A percentile compares a stretch with the other conserved stretches of the same genome.
Evolutionary conservation across 768 basidiomycete species (phyloP).

Genomic region (Postia placenta): DNA sequence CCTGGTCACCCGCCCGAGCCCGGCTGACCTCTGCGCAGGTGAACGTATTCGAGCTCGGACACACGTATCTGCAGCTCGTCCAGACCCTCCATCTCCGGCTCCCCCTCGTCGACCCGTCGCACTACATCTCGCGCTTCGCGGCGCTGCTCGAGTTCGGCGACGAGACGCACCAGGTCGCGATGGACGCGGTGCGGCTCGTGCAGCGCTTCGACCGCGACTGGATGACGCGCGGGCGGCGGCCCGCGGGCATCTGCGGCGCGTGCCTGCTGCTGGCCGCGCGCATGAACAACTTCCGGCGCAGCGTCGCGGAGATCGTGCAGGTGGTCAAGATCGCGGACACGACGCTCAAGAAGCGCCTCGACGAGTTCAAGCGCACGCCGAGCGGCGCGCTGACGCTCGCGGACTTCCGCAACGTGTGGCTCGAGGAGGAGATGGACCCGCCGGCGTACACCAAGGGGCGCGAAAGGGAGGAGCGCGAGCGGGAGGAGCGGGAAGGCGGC

Average conservation of each 20-base stretch:
- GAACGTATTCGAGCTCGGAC: slow-evolving; percentile 95
- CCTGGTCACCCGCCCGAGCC: not conserved
- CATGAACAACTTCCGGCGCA: slow-evolving; percentile 96
- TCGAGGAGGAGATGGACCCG: slow-evolving; percentile 89
- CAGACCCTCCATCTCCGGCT: slow-evolving; percentile 80
- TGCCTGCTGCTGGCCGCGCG: slow-evolving; percentile 91
- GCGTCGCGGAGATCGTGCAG: slow-evolving; percentile 93
- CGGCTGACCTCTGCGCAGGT: slow-evolving; percentile 44
- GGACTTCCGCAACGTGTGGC: slow-evolving; percentile 87
- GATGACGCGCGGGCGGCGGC: slow-evolving; percentile 93
- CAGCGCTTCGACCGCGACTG: slow-evolving; percentile 94
- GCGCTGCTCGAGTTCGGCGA: slow-evolving; percentile 94
- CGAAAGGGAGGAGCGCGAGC: slow-evolving; percentile 59
- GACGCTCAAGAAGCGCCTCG: slow-evolving; percentile 86
- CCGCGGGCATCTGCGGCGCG: slow-evolving; percentile 96
- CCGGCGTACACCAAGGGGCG: slow-evolving; percentile 80
- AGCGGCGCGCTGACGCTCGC: slow-evolving; percentile 81
- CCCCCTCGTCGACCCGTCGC: slow-evolving; percentile 90
- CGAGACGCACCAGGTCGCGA: slow-evolving; percentile 85
- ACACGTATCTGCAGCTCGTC: slow-evolving; percentile 92
- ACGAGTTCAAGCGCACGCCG: slow-evolving; percentile 90
- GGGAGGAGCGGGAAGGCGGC: slow-evolving; percentile 27
- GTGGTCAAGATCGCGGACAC: slow-evolving; percentile 99
- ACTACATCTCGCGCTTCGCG: slow-evolving; percentile 94
- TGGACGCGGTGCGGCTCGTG: slow-evolving; percentile 90